Evolutionary conservation across 2,329 filamentous ascomycete genomes (phyloP).

Genomic region (Grosmannia huntii): DNA sequence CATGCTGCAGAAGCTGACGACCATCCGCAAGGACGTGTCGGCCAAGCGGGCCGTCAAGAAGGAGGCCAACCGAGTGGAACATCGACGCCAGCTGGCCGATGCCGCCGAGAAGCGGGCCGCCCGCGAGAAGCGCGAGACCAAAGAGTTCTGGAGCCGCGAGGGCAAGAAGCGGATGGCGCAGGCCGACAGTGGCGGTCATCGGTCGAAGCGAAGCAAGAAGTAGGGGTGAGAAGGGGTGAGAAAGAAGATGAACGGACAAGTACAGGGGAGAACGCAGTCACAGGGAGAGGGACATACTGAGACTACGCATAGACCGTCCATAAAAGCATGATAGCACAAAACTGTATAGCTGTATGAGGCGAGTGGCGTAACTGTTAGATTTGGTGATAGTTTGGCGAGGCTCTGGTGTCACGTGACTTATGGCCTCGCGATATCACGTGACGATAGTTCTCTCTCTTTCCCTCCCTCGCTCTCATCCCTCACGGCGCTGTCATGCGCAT

Average conservation of each 20-base stretch:
- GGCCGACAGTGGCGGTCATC: slow-evolving; percentile 24
- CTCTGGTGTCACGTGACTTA: too few species aligned
- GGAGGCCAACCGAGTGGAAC: slow-evolving; percentile 70
- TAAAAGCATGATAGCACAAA: not conserved
- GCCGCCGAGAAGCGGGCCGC: slow-evolving; percentile 74
- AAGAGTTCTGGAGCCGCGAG: slow-evolving; percentile 87
- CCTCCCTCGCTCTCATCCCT: not conserved
- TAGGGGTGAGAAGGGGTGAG: not conserved
- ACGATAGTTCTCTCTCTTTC: not conserved
- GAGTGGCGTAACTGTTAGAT: not conserved
- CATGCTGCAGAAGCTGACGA: slow-evolving; percentile 85
- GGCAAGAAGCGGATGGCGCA: slow-evolving; percentile 53
- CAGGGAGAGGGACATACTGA: not conserved
- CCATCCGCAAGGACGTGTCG: slow-evolving; percentile 78
- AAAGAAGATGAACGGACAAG: not conserved
- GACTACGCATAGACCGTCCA: not conserved
- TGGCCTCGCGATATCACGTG: too few species aligned
- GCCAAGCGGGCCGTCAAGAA: slow-evolving; percentile 76
- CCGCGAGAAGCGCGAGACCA: slow-evolving; percentile 78
- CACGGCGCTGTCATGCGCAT: slow-evolving; percentile 34
- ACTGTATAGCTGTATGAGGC: not conserved
- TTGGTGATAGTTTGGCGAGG: too few species aligned
- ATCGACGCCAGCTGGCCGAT: slow-evolving; percentile 72
- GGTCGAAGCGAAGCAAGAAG: slow-evolving; percentile 12
- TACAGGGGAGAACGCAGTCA: not conserved